Conservation (phyloP, 2,329 filamentous ascomycete genomes). For the Boeremia exigua region DNA sequence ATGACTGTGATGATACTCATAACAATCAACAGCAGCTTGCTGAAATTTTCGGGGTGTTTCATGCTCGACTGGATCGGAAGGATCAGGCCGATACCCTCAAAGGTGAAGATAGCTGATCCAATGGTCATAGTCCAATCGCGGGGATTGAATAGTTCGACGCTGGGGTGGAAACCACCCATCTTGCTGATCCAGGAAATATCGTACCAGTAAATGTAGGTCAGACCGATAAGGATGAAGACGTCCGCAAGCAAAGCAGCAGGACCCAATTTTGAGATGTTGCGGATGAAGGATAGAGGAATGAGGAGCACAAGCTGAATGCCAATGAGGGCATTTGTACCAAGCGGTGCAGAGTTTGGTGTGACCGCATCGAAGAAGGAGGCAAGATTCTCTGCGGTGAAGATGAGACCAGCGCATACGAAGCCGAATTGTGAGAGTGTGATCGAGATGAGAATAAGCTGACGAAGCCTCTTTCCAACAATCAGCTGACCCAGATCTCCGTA, state of each 20-base stretch:
- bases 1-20: slow-evolving; percentile 77
- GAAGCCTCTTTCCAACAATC: slow-evolving; percentile 68
- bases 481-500: slow-evolving; percentile 76
- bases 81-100: slow-evolving; percentile 79
- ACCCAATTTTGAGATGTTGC: slow-evolving; percentile 77
- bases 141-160: slow-evolving; percentile 74
- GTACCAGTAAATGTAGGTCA: slow-evolving; percentile 76
- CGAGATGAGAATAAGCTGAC: slow-evolving; percentile 70
- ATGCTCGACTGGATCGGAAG: slow-evolving; percentile 78
- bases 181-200: slow-evolving; percentile 65
- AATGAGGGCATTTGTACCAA: slow-evolving; percentile 67
- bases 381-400: slow-evolving; percentile 79
- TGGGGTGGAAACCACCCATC: slow-evolving; percentile 62
- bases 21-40: slow-evolving; percentile 68
- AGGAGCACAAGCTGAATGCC: slow-evolving; percentile 69
- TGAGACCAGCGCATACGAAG: slow-evolving; percentile 78
- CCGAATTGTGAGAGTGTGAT: slow-evolving; percentile 78
- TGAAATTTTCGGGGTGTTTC: slow-evolving; percentile 72
- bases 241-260: slow-evolving; percentile 73
- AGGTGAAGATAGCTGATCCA: slow-evolving; percentile 77
- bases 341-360: slow-evolving; percentile 53
- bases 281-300: slow-evolving; percentile 71
- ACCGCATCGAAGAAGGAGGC: slow-evolving; percentile 71
- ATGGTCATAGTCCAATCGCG: slow-evolving; percentile 72
- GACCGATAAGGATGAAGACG: slow-evolving; percentile 72